Conservation (phyloP, 164 flowering plant species). For the Aristolochia californica region DNA sequence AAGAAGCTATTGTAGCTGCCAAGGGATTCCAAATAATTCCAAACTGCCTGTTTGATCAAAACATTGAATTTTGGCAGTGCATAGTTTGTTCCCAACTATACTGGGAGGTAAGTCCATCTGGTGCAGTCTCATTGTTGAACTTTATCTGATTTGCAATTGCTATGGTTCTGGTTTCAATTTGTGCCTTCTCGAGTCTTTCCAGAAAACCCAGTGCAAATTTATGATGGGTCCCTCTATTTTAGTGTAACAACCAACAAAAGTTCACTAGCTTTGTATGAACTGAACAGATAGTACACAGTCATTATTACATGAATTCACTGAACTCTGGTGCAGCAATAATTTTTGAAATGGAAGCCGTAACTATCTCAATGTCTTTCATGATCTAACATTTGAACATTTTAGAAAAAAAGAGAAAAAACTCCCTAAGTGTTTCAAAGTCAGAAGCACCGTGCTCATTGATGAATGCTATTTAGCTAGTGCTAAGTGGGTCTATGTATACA, state of each 20-base stretch:
- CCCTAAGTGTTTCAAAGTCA: neutral
- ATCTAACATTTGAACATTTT: neutral
- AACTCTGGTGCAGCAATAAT: no score
- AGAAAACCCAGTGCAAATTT: neutral
- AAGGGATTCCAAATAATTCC: slow-evolving; percentile 94
- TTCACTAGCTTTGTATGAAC: neutral
- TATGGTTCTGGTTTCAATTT: neutral
- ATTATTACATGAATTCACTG: no score
- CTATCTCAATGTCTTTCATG: neutral
- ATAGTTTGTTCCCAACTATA: slow-evolving; percentile 81
- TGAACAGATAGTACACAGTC: neutral
- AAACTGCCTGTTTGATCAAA: slow-evolving; percentile 58
- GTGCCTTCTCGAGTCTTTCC: neutral
- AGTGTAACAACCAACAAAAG: neutral
- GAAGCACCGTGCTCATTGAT: neutral
- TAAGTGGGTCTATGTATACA: neutral
- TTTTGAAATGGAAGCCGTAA: neutral
- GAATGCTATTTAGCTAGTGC: neutral
- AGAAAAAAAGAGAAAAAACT: neutral
- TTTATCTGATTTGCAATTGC: neutral
- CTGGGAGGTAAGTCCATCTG: slow-evolving; percentile 67
- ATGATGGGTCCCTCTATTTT: neutral
- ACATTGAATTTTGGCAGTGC: slow-evolving; percentile 94
- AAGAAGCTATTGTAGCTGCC: slow-evolving; percentile 86
- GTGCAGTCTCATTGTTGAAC: neutral